Conservation (phyloP, 75 land plant genomes). For the Pinus albicaulis region DNA sequence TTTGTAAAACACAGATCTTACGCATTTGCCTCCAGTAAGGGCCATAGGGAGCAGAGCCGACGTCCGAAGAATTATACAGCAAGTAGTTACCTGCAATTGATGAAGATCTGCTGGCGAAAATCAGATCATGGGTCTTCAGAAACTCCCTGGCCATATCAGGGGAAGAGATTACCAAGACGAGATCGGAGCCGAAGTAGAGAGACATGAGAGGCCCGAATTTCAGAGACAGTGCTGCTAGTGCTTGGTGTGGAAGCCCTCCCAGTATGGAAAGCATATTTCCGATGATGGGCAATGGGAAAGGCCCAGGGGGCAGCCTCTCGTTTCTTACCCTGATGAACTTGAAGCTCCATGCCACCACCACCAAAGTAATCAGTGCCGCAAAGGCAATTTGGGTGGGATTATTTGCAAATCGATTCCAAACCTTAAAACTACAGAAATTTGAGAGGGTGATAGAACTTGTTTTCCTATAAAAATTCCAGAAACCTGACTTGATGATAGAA, state of each 20-base stretch:
- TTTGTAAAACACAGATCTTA: constrained; percentile 72
- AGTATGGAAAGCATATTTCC: constrained; percentile 40
- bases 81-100: constrained; percentile 49
- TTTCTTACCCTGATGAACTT: constrained; percentile 26
- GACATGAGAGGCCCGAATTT: constrained; percentile 43
- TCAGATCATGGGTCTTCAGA: constrained; percentile 39
- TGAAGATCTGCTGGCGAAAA: constrained; percentile 67
- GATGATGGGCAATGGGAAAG: constrained; percentile 22
- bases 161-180: constrained; percentile 35
- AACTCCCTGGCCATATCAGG: constrained; percentile 42
- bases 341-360: no score
- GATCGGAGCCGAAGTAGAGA: constrained; percentile 41
- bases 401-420: no score
- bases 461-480: no score
- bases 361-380: no score
- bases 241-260: constrained; percentile 17
- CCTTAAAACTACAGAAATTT: no score
- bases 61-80: constrained; percentile 56
- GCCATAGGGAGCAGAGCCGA: constrained; percentile 71
- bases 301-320: constrained; percentile 35
- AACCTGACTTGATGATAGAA: no score
- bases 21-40: constrained; percentile 83
- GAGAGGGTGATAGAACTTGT: no score
- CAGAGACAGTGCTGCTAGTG: constrained; percentile 12
- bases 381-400: no score